Evolutionary conservation across 2,329 filamentous ascomycete genomes (phyloP), one percentile per base, ranked within the genome.

Genomic region (Diaporthe velutina): DNA sequence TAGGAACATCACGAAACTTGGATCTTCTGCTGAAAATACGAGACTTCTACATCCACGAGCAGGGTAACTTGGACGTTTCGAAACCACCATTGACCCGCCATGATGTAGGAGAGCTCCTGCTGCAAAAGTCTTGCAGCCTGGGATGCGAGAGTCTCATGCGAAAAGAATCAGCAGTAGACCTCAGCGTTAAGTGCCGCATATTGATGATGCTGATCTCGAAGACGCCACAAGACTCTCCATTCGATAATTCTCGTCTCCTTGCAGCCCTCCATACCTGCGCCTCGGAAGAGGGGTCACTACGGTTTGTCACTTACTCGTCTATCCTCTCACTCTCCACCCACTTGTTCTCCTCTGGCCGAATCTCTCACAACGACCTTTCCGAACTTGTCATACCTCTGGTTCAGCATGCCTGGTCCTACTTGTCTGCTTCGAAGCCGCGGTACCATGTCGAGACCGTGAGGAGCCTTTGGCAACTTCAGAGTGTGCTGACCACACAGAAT

Each of bases 401-500:
- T 22, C 87, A 87, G 2, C 90, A 93, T 73, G 88, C 96, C 0
- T 99, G 97, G 97, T 83, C 86, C 7, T 95, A 94, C 79, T 85
- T 99, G 52, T 94, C 95, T 0, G 93, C 94, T n/a, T 88, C 92
- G 17, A 92, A 93, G 76, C 95, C 96, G 0, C 98, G 98, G 81
- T 97, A 96, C 78, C 97, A 98, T 80, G 96, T 99, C 42, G 97
- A 99, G 84, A 93, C 95, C 25, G 94, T 97, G 12, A 92, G 94
- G 74, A 93, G 92, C 78, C 86, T 99, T 52, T 98, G 97, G 94
- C 92, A 95, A 77, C 85, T 99, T 70, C 95, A 98, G 78, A 90
- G 89, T 33, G 89, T 92, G 0, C 89, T 98, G 17, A 90, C 93
- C 1, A 85, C 88, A 52, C 85, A 89, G 2, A 92, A 92, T 78